Evolutionary conservation across 352 stramenopile genomes (phyloP).

Genomic region (Pilasporangium apinafurcum): DNA sequence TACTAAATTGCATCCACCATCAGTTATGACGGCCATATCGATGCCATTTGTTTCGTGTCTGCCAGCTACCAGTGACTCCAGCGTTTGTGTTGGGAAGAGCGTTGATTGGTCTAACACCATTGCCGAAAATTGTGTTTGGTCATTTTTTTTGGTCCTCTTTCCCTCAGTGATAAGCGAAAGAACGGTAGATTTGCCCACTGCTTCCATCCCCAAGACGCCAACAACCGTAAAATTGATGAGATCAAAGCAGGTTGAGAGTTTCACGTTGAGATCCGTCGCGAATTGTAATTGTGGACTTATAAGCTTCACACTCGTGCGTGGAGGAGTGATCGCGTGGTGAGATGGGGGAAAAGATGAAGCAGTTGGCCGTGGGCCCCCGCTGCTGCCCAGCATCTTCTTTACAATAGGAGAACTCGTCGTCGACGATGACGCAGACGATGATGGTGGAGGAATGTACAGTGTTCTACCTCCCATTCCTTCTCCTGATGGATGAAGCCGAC

Average conservation of each 20-base stretch:
- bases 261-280: slow-evolving; percentile 47
- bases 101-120: too few relatives aligned
- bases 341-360: too few relatives aligned
- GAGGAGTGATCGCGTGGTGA: slow-evolving; percentile 3
- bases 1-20: slow-evolving; percentile 25
- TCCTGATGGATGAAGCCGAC: too few relatives aligned
- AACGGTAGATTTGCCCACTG: slow-evolving; percentile 66
- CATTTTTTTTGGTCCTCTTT: slow-evolving; percentile 4
- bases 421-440: not conserved
- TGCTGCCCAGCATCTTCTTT: slow-evolving; percentile 4
- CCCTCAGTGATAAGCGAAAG: slow-evolving; percentile 24
- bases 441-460: slow-evolving; percentile 7
- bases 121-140: not conserved
- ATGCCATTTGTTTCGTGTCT: slow-evolving; percentile 47
- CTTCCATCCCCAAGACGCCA: slow-evolving; percentile 57
- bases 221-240: slow-evolving; percentile 68
- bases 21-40: slow-evolving; percentile 42
- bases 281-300: slow-evolving; percentile 54
- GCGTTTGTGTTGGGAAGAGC: slow-evolving; percentile 29
- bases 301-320: slow-evolving; percentile 40
- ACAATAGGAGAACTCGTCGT: slow-evolving; percentile 3
- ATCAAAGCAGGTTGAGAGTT: slow-evolving; percentile 48
- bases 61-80: slow-evolving; percentile 25
- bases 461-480: slow-evolving; percentile 5
- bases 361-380: not conserved